phyloP scores from a whole-genome alignment of 176 grass and related monocot genomes.

The Zea mays region DNA sequence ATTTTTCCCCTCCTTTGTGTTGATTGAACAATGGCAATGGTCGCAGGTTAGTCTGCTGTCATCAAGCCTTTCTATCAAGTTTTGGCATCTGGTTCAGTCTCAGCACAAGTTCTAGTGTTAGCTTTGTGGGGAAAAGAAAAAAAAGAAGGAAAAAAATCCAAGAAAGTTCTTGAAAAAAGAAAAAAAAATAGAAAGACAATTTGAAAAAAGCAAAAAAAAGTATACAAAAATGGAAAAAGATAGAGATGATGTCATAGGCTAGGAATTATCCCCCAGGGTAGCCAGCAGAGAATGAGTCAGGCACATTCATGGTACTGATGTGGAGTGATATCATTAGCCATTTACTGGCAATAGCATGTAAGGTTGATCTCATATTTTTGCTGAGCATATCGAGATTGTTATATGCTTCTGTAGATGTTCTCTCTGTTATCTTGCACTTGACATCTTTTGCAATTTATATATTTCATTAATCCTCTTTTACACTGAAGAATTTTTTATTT shows the following conservation, averaged over 20 bases:
- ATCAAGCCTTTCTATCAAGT: conserved; percentile 59
- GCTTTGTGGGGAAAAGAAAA: conserved; percentile 43
- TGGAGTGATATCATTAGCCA: conserved; percentile 43
- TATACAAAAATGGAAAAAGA: conserved; percentile 8
- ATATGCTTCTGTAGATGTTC: conserved; percentile 27
- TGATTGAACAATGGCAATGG: conserved; percentile 57
- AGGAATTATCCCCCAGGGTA: conserved; percentile 33
- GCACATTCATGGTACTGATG: conserved; percentile 40
- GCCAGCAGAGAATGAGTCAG: conserved; percentile 38
- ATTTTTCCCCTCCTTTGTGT: conserved; percentile 28
- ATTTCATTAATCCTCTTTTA: too few relatives aligned
- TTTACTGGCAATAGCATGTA: conserved; percentile 58
- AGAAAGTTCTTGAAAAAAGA: conserved; percentile 9
- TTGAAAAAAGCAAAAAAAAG: conserved; percentile 27
- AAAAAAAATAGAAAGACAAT: conserved; percentile 18
- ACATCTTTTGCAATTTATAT: too few relatives aligned
- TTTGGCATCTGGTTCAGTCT: conserved; percentile 45
- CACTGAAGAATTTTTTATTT: too few relatives aligned
- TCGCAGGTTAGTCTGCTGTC: conserved; percentile 66
- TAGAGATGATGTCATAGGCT: conserved; percentile 22
- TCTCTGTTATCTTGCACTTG: too few relatives aligned
- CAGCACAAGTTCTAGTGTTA: conserved; percentile 51
- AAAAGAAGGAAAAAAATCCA: not conserved
- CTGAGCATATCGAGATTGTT: conserved; percentile 19
- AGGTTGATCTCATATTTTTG: conserved; percentile 39